These are phyloP conservation scores for Hordeum pubiflorum DNA, from an alignment of 202 grass and related monocot species.

Conservation along the genomic window DNA sequence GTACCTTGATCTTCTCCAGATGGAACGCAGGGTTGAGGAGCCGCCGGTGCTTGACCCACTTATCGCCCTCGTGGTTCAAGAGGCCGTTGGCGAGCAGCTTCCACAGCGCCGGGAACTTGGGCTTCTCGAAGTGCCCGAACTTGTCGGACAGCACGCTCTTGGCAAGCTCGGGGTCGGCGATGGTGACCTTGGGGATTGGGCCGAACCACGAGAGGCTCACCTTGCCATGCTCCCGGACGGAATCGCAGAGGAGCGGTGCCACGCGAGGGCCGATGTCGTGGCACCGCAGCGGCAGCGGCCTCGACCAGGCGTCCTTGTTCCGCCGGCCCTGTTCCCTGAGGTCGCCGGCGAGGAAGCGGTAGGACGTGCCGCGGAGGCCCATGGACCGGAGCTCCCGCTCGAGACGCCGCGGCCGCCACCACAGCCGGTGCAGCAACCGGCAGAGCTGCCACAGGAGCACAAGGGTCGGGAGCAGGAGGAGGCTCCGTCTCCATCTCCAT, in stretches of 20 bases:
- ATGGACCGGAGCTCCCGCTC: neutral
- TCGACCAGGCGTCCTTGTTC: neutral
- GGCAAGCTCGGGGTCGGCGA: neutral
- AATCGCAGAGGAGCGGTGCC: neutral
- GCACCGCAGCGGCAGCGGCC: neutral
- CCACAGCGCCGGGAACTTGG: constrained; percentile 5
- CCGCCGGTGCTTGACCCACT: neutral
- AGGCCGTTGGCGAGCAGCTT: neutral
- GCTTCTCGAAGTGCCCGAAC: constrained; percentile 4
- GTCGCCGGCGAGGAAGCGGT: neutral
- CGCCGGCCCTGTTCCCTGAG: neutral
- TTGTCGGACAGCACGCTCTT: neutral
- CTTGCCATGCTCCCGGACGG: neutral
- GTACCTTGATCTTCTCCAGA: neutral
- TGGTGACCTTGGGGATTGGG: neutral
- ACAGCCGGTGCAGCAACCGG: neutral
- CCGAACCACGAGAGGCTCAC: neutral
- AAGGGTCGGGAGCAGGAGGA: neutral
- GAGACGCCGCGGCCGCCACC: neutral
- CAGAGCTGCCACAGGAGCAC: neutral
- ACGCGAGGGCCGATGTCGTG: neutral
- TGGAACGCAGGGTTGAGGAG: neutral
- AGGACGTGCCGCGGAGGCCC: neutral
- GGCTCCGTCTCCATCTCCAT: neutral
- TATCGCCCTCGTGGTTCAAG: neutral